These are phyloP conservation scores for Sarocladium strictum DNA, from an alignment of 2,329 filamentous ascomycete genomes.

Conservation along the genomic window DNA sequence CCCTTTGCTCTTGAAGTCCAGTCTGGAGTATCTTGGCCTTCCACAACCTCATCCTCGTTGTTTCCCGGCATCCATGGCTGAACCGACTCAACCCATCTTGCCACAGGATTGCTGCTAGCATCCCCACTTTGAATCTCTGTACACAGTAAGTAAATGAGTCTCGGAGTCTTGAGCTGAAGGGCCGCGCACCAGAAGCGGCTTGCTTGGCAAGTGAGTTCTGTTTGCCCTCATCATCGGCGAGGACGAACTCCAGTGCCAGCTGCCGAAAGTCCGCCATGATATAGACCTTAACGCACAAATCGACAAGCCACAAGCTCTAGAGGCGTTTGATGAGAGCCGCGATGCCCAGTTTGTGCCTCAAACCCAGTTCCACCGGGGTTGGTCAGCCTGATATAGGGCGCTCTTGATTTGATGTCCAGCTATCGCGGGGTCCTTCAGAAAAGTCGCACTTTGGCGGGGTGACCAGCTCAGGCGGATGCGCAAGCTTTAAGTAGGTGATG, in stretches of 20 bases:
- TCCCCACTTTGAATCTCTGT: conserved; percentile 39
- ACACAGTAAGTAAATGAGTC: conserved; percentile 13
- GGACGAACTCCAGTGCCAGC: conserved; percentile 48
- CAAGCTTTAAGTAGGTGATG: neutral
- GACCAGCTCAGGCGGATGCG: neutral
- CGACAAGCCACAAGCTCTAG: too few species aligned
- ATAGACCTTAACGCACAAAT: too few species aligned
- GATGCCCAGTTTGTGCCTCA: too few species aligned
- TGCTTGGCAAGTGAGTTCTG: conserved; percentile 35
- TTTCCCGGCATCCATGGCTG: conserved; percentile 46
- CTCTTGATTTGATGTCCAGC: neutral
- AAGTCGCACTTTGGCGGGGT: conserved; percentile 8
- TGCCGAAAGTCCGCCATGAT: conserved; percentile 46
- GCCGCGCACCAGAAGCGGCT: conserved; percentile 33
- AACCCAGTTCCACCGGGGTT: too few species aligned
- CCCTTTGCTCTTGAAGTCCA: conserved; percentile 49
- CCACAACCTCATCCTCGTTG: conserved; percentile 30
- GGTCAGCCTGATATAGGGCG: too few species aligned
- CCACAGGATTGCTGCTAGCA: conserved; percentile 39
- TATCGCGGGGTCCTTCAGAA: conserved; percentile 6
- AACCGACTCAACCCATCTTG: conserved; percentile 50
- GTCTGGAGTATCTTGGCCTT: conserved; percentile 38
- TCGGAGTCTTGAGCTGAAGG: neutral
- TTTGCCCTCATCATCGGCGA: conserved; percentile 40
- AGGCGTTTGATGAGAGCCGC: too few species aligned